Conservation (phyloP, 2,329 filamentous ascomycete species). For the Ceratocystis eucalypticola region DNA sequence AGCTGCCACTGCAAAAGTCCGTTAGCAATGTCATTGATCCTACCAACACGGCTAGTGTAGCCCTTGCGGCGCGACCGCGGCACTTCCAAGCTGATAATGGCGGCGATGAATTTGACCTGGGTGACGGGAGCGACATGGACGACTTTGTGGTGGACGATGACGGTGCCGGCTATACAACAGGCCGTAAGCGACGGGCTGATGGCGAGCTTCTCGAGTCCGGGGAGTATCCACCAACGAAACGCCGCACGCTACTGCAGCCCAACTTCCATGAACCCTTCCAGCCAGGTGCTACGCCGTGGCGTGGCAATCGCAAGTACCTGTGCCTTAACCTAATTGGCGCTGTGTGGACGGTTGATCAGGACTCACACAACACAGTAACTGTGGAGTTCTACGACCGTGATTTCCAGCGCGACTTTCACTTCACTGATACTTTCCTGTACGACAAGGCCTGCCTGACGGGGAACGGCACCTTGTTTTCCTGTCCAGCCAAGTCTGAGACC, state of each 20-base stretch:
- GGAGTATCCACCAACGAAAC: conserved; percentile 27
- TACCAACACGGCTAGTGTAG: conserved; percentile 39
- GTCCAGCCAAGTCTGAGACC: conserved; percentile 50
- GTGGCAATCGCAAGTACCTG: conserved; percentile 83
- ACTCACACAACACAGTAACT: conserved; percentile 82
- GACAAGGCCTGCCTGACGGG: conserved; percentile 90
- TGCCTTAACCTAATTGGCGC: conserved; percentile 88
- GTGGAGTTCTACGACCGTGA: conserved; percentile 97
- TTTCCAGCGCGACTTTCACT: conserved; percentile 86
- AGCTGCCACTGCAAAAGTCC: conserved; percentile 53
- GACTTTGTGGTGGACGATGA: conserved; percentile 94
- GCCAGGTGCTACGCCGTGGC: conserved; percentile 84
- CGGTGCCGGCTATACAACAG: conserved; percentile 66
- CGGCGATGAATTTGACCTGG: conserved; percentile 56
- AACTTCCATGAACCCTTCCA: conserved; percentile 77
- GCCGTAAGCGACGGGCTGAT: conserved; percentile 40
- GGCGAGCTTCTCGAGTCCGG: conserved; percentile 35
- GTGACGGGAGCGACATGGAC: conserved; percentile 45
- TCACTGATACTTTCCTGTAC: conserved; percentile 89
- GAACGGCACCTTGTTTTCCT: conserved; percentile 73
- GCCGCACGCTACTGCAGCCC: conserved; percentile 40
- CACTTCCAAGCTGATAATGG: conserved; percentile 51
- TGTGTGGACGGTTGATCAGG: conserved; percentile 94
- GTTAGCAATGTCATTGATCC: conserved; percentile 39
- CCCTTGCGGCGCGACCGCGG: conserved; percentile 31